Base-by-base conservation (phyloP, 2,329 filamentous ascomycete species). In the Botrytis deweyae region DNA sequence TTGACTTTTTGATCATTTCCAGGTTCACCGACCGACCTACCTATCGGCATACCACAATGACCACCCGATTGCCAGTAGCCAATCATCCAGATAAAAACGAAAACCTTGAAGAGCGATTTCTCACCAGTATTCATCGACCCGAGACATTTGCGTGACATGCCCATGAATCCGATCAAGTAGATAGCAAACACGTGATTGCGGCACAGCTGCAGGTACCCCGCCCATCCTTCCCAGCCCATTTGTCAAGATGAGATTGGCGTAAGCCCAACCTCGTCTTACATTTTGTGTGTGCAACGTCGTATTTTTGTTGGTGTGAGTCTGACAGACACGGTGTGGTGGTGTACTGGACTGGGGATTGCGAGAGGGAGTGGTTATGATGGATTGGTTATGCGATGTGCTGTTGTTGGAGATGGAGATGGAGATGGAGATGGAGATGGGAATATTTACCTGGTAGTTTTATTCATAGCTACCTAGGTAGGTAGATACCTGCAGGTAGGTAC, bases 231-330 rank as follows among this genome's bases (percentile, higher is more conserved):
- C 58, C 58, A 61, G 58, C 33, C 29, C 58, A 36, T 36, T 36
- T 61, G 33, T 61, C 58, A 61, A 58, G 9, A 58, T 29, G n/a
- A 1, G 6, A 40, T 4, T 25, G 36, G 25, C 62, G 63, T 66
- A 33, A 66, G 64, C 64, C 64, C 44, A 66, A 49, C 64, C 64
- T 49, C 29, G 64, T 66, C 64, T 66, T 49, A 66, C 20, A 22
- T 49, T 25, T 29, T 14, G 52, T 58, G 14, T 65, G n/a, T 14
- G 16, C 33, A 62, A 62, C 22, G 6, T 25, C 29, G 63, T 65
- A 25, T 36, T 44, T 12, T n/a, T 62, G 55, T 44, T 68, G 62
- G n/a, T 55, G 44, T 72, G 25, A 29, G n/a, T 55, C 36, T 72
- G 25, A 29, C 10, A 29, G 33, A 36, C 40, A 29, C 25, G 55